Percentiles rank a stretch among this genome's conserved stretches.
phyloP scores from a whole-genome alignment of 331 rosid genomes.

The Prunus yedoensis region DNA sequence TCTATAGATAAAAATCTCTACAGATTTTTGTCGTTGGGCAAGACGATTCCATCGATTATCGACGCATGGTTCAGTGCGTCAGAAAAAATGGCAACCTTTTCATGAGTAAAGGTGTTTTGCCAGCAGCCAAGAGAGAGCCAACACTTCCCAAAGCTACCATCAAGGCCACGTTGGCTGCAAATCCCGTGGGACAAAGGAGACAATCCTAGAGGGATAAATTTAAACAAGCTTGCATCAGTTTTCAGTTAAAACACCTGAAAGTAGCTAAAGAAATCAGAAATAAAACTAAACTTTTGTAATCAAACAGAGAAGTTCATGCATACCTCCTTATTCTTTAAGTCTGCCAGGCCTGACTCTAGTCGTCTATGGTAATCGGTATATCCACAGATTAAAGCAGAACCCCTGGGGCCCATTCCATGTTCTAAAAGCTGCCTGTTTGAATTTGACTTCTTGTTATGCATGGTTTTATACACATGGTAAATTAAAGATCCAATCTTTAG shows the following conservation, averaged over 20 bases:
- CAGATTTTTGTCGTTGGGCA: conserved; percentile 60
- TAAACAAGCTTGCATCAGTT: conserved; percentile 44
- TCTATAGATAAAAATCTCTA: conserved; percentile 66
- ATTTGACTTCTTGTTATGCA: conserved; percentile 7
- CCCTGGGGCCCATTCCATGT: conserved; percentile 98
- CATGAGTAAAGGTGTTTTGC: conserved; percentile 48
- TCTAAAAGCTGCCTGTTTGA: conserved; percentile 75
- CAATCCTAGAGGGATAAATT: conserved; percentile 74
- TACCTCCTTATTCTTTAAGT: conserved; percentile 95
- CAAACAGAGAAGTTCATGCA: conserved; percentile 33
- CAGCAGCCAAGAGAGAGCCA: conserved; percentile 62
- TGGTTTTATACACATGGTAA: background rate
- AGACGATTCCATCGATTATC: too few species aligned
- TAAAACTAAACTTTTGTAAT: too few species aligned
- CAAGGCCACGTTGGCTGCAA: conserved; percentile 94
- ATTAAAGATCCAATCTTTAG: background rate
- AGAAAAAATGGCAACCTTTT: conserved; percentile 79
- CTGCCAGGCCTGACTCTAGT: conserved; percentile 80
- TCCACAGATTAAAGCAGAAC: conserved; percentile 54
- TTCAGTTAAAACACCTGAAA: conserved; percentile 22
- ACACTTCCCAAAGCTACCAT: conserved; percentile 81
- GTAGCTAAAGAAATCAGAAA: too few species aligned
- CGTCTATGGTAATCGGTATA: conserved; percentile 61
- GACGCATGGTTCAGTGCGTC: conserved; percentile 60
- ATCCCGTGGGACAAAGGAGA: conserved; percentile 98